Percentiles rank a stretch among this genome's conserved stretches.
Evolutionary conservation across 371 early-diverging fungal genomes (phyloP).

Genomic region (Actinomortierella wolfii): DNA sequence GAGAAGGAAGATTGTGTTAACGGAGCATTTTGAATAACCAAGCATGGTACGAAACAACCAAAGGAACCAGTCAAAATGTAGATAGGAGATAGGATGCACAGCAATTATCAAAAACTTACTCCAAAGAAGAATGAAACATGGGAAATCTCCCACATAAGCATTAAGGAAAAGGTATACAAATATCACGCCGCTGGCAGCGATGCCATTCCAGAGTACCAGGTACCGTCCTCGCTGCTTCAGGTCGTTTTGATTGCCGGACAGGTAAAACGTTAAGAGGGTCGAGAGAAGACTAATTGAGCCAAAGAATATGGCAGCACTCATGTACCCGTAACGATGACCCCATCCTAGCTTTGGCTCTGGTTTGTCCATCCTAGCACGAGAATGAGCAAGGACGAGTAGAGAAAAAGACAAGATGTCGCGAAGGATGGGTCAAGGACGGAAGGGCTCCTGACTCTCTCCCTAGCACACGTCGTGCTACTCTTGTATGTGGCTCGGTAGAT

Average conservation of each 20-base stretch:
- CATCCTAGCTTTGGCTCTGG: constrained; percentile 10
- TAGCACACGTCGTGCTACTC: too few species aligned
- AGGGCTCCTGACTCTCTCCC: too few species aligned
- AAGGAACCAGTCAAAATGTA: background rate
- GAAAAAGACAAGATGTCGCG: too few species aligned
- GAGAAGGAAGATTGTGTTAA: background rate
- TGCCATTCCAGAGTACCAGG: constrained; percentile 41
- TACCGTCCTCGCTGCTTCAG: constrained; percentile 44
- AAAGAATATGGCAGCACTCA: constrained; percentile 20
- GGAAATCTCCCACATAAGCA: constrained; percentile 38
- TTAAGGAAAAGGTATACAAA: constrained; percentile 39
- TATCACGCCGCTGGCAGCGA: constrained; percentile 32
- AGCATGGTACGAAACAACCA: too few species aligned
- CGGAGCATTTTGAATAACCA: background rate
- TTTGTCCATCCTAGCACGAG: too few species aligned
- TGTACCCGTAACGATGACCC: constrained; percentile 28
- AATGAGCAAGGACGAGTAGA: too few species aligned
- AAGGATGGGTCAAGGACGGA: too few species aligned
- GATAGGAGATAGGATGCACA: background rate
- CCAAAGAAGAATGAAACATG: constrained; percentile 36
- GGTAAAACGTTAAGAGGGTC: constrained; percentile 27
- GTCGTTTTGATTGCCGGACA: constrained; percentile 35
- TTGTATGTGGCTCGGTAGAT: too few species aligned
- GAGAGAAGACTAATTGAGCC: constrained; percentile 31
- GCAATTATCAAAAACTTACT: constrained; percentile 17